These are phyloP conservation scores for Globisporangium ultimum DNA, from an alignment of 352 stramenopile species.

Conservation along the genomic window DNA sequence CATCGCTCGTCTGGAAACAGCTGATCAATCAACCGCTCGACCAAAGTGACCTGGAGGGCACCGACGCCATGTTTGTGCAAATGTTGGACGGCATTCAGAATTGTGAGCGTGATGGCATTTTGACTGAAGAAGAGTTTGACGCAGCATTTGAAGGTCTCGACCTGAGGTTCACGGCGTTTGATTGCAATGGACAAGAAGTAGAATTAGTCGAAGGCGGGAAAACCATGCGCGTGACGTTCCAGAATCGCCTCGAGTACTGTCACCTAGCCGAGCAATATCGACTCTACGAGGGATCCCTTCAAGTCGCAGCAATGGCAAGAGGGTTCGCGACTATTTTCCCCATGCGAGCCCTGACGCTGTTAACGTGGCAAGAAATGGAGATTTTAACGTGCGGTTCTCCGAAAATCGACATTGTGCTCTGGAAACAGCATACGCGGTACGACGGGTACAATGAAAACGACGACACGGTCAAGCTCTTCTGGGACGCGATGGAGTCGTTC, in stretches of 20 bases:
- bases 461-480: conserved; percentile 86
- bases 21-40: conserved; percentile 80
- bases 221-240: conserved; percentile 67
- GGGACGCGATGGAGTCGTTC: conserved; percentile 87
- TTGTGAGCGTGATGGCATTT: conserved; percentile 81
- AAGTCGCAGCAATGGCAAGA: conserved; percentile 72
- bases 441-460: conserved; percentile 87
- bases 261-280: conserved; percentile 72
- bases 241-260: conserved; percentile 86
- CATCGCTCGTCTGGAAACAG: conserved; percentile 93
- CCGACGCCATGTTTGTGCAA: conserved; percentile 88
- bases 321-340: conserved; percentile 86
- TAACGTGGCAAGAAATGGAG: conserved; percentile 91
- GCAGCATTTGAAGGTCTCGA: conserved; percentile 76
- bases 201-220: conserved; percentile 81
- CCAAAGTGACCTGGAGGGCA: conserved; percentile 81
- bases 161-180: conserved; percentile 76
- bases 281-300: conserved; percentile 68
- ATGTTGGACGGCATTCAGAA: conserved; percentile 86
- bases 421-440: conserved; percentile 83
- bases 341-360: conserved; percentile 78
- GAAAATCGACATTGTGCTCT: conserved; percentile 89
- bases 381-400: conserved; percentile 88
- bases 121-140: conserved; percentile 74
- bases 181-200: conserved; percentile 78